These are phyloP conservation scores for Choanephora cucurbitarum DNA, from an alignment of 371 early-diverging fungal genomes.

Conservation along the genomic window DNA sequence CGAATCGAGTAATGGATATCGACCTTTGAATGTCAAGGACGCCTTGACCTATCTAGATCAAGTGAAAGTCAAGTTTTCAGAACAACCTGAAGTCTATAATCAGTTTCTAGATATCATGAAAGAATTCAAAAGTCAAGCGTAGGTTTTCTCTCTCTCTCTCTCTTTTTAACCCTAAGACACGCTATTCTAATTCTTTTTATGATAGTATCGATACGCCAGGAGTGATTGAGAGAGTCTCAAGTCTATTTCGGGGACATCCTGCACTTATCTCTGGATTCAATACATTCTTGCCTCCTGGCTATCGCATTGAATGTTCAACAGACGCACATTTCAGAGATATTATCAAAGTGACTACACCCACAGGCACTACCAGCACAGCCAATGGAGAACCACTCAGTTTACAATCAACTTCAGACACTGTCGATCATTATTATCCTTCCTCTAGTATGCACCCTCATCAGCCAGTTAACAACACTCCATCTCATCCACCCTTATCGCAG, in stretches of 20 bases:
- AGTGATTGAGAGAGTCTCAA: conserved; percentile 94
- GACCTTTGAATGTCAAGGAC: conserved; percentile 73
- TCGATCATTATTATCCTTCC: too few relatives aligned
- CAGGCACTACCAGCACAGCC: conserved; percentile 63
- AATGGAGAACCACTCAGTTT: conserved; percentile 16
- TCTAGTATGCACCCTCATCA: too few relatives aligned
- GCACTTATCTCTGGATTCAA: conserved; percentile 96
- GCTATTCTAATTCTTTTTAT: background rate
- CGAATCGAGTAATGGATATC: conserved; percentile 18
- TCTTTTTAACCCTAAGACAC: too few relatives aligned
- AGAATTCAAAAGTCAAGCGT: conserved; percentile 97
- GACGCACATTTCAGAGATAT: conserved; percentile 62
- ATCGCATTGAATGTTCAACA: conserved; percentile 82
- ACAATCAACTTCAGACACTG: too few relatives aligned
- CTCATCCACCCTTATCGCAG: too few relatives aligned
- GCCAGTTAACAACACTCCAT: too few relatives aligned
- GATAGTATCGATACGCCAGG: conserved; percentile 92
- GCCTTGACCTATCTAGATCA: conserved; percentile 96
- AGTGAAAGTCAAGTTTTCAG: conserved; percentile 92
- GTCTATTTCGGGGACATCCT: conserved; percentile 90
- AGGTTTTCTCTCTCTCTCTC: conserved; percentile 31
- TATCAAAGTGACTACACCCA: conserved; percentile 82
- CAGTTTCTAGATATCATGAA: conserved; percentile 99
- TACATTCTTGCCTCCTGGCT: conserved; percentile 97
- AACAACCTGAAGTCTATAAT: conserved; percentile 94